Evolutionary conservation across 176 grass and related monocot genomes (phyloP).

Genomic region (Hsuehochloa calcarea): DNA sequence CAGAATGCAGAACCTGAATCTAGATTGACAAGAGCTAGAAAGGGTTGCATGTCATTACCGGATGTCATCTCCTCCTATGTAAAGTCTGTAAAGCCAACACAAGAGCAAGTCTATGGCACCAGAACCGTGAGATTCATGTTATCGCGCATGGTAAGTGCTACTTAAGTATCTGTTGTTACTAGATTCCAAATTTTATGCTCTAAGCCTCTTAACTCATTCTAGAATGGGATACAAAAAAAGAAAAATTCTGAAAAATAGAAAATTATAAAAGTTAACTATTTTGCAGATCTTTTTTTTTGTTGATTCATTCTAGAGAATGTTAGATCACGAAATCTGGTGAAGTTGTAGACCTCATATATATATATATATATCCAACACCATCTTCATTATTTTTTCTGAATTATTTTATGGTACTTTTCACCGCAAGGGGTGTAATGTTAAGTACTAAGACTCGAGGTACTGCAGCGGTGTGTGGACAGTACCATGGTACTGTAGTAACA

Average conservation of each 20-base stretch:
- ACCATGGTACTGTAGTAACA: too few relatives aligned
- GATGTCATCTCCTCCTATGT: constrained; percentile 85
- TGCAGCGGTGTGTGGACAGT: too few relatives aligned
- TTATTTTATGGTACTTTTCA: neutral
- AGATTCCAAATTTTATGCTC: constrained; percentile 1
- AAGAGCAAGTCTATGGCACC: constrained; percentile 76
- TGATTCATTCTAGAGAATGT: constrained; percentile 5
- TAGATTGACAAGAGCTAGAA: constrained; percentile 82
- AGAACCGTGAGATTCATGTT: constrained; percentile 97
- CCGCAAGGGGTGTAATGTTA: too few relatives aligned
- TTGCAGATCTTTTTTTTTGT: neutral
- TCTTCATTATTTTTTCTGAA: constrained; percentile 17
- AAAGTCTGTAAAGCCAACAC: constrained; percentile 60
- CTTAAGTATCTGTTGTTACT: constrained; percentile 10
- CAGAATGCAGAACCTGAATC: constrained; percentile 83
- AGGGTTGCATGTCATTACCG: constrained; percentile 88
- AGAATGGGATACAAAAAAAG: neutral
- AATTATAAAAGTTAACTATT: neutral
- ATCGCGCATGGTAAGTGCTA: constrained; percentile 86
- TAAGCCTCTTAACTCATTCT: neutral
- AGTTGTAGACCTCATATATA: neutral
- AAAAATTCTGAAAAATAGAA: neutral
- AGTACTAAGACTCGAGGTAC: too few relatives aligned
- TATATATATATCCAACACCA: neutral
- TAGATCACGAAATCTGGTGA: neutral